Evolutionary conservation across 352 stramenopile genomes (phyloP).

Genomic region (Globisporangium yorkense): DNA sequence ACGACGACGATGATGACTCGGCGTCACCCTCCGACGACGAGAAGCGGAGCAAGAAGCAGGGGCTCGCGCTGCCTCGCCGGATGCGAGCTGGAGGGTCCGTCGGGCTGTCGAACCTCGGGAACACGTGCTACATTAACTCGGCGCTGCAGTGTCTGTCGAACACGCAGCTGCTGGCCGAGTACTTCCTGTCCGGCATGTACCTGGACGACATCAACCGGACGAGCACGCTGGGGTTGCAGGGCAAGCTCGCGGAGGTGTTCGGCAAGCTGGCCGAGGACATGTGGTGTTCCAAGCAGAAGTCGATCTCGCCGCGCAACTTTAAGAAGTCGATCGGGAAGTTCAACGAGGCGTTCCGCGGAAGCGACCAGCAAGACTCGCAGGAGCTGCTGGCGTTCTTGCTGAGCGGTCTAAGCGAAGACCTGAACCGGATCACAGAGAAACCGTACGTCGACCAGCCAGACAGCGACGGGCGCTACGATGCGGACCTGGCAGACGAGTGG

Average conservation of each 20-base stretch:
- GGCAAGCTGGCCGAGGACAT: slow-evolving; percentile 95
- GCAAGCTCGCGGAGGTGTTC: slow-evolving; percentile 93
- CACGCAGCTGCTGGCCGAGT: slow-evolving; percentile 93
- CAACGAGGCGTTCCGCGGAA: slow-evolving; percentile 95
- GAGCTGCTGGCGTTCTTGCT: slow-evolving; percentile 96
- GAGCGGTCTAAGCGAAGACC: slow-evolving; percentile 96
- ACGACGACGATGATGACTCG: slow-evolving; percentile 39
- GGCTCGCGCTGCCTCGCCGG: slow-evolving; percentile 54
- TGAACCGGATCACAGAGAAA: slow-evolving; percentile 96
- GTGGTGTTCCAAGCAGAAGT: slow-evolving; percentile 93
- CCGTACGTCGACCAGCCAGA: slow-evolving; percentile 98
- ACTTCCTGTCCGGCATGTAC: slow-evolving; percentile 94
- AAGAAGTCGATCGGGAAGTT: slow-evolving; percentile 94
- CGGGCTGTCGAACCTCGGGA: slow-evolving; percentile 89
- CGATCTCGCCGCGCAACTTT: slow-evolving; percentile 89
- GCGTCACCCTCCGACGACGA: slow-evolving; percentile 51
- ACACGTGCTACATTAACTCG: slow-evolving; percentile 96
- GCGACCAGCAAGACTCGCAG: slow-evolving; percentile 97
- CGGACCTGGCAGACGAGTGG: slow-evolving; percentile 98
- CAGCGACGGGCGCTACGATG: slow-evolving; percentile 96
- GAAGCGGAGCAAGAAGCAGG: slow-evolving; percentile 36
- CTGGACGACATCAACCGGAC: slow-evolving; percentile 93
- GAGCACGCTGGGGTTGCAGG: slow-evolving; percentile 95
- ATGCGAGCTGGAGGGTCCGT: slow-evolving; percentile 77
- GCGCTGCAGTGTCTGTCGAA: slow-evolving; percentile 93